A percentile compares a stretch with the other conserved stretches of the same genome.
Evolutionary conservation across 1,139 yeast species (phyloP).

Genomic region (Geotrichum histeridarum): DNA sequence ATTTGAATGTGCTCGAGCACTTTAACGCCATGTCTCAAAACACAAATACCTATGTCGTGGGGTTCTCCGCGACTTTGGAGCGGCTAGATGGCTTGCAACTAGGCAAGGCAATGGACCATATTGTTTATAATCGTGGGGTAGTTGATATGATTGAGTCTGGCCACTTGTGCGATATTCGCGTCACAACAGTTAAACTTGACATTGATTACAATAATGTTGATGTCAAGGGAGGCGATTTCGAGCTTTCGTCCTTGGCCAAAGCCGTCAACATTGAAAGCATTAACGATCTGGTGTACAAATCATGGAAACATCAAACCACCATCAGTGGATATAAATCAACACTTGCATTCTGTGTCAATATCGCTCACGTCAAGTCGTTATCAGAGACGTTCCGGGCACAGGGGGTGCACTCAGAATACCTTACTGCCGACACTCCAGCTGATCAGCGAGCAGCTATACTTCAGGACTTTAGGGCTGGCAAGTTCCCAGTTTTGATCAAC

Average conservation of each 20-base stretch:
- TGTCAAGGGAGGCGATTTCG: conserved; percentile 50
- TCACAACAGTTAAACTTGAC: conserved; percentile 51
- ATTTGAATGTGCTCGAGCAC: conserved; percentile 52
- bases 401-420: conserved; percentile 69
- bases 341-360: conserved; percentile 71
- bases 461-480: conserved; percentile 55
- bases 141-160: conserved; percentile 63
- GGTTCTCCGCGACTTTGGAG: conserved; percentile 79
- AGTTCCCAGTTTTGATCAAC: conserved; percentile 70
- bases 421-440: conserved; percentile 61
- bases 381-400: conserved; percentile 50
- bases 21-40: conserved; percentile 49
- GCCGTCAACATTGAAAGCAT: conserved; percentile 52
- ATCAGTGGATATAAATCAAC: conserved; percentile 49
- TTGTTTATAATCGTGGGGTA: conserved; percentile 65
- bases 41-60: conserved; percentile 53
- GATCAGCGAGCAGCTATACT: conserved; percentile 51
- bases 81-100: conserved; percentile 64
- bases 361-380: conserved; percentile 58
- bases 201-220: conserved; percentile 38
- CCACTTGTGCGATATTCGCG: conserved; percentile 65
- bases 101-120: conserved; percentile 59
- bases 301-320: conserved; percentile 48
- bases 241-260: conserved; percentile 46
- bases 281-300: conserved; percentile 52